Evolutionary conservation across 495 filamentous ascomycete genomes (phyloP).

Genomic region (Talaromyces thailandensis): DNA sequence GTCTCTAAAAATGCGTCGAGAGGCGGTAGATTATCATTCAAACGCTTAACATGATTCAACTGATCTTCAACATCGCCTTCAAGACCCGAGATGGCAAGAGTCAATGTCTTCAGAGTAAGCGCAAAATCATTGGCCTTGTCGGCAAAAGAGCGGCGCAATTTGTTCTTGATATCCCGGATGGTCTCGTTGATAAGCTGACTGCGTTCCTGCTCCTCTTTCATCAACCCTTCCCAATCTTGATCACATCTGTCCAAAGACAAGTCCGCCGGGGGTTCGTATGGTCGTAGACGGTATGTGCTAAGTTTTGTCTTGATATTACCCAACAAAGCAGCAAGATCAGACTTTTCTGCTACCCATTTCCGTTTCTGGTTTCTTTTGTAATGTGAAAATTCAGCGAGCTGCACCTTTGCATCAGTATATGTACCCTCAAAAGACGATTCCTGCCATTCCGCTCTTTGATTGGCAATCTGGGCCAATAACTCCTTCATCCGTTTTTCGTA

Average conservation of each 20-base stretch:
- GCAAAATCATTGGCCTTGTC: conserved; percentile 98
- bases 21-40: conserved; percentile 74
- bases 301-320: conserved; percentile 99
- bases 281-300: conserved; percentile 81
- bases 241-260: conserved; percentile 74
- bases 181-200: conserved; percentile 95
- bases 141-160: conserved; percentile 81
- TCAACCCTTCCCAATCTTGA: conserved; percentile 66
- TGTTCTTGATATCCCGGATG: conserved; percentile 95
- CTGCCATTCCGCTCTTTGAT: conserved; percentile 67
- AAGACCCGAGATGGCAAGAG: conserved; percentile 83
- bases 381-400: conserved; percentile 66
- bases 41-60: conserved; percentile 67
- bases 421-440: conserved; percentile 78
- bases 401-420: conserved; percentile 86
- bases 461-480: conserved; percentile 62
- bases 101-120: conserved; percentile 83
- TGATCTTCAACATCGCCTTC: conserved; percentile 96
- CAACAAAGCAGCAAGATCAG: conserved; percentile 80
- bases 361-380: conserved; percentile 88
- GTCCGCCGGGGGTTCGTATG: conserved; percentile 82
- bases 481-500: conserved; percentile 85
- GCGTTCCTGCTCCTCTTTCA: conserved; percentile 72
- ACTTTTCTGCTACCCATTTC: conserved; percentile 95
- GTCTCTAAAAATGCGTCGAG: conserved; percentile 80